Percentiles rank a stretch among this genome's conserved stretches.
These are phyloP conservation scores for Pythium insidiosum DNA, from an alignment of 352 stramenopile genomes.

Conservation along the genomic window DNA sequence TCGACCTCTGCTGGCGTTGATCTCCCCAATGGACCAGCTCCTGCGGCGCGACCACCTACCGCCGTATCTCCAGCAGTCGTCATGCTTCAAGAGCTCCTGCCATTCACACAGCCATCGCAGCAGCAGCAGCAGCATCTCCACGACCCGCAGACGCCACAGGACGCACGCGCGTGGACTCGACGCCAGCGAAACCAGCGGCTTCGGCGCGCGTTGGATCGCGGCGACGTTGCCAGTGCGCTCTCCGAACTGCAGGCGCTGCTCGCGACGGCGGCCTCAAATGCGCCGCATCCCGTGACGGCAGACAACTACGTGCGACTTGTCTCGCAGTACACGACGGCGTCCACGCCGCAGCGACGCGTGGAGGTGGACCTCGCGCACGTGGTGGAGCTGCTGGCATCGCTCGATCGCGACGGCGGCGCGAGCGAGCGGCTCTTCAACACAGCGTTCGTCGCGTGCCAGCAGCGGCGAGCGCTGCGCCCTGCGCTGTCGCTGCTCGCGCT, in stretches of 20 bases:
- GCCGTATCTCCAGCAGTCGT: conserved; percentile 2
- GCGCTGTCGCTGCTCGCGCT: conserved; percentile 29
- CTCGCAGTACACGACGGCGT: conserved; percentile 22
- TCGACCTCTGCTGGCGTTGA: too few species aligned
- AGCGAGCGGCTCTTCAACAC: conserved; percentile 55
- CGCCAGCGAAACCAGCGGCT: conserved; percentile 4
- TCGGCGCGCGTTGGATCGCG: neutral
- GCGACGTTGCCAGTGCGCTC: conserved; percentile 10
- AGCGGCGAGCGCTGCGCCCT: conserved; percentile 24
- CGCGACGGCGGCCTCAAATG: too few species aligned
- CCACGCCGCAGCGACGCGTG: neutral
- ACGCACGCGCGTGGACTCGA: neutral
- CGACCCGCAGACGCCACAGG: neutral
- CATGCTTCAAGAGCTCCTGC: too few species aligned
- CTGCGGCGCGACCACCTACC: neutral
- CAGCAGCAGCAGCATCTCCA: neutral
- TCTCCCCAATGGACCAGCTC: neutral
- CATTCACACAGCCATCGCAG: too few species aligned
- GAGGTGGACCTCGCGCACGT: conserved; percentile 28
- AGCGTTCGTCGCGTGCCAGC: conserved; percentile 58
- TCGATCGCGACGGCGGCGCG: conserved; percentile 28
- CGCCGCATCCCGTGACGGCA: conserved; percentile 6
- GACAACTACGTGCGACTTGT: conserved; percentile 54
- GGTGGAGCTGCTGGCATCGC: conserved; percentile 39
- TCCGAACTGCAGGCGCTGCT: conserved; percentile 5